These are phyloP conservation scores for Asterionellopsis glacialis DNA, from an alignment of 108 stramenopile genomes.

Conservation along the genomic window DNA sequence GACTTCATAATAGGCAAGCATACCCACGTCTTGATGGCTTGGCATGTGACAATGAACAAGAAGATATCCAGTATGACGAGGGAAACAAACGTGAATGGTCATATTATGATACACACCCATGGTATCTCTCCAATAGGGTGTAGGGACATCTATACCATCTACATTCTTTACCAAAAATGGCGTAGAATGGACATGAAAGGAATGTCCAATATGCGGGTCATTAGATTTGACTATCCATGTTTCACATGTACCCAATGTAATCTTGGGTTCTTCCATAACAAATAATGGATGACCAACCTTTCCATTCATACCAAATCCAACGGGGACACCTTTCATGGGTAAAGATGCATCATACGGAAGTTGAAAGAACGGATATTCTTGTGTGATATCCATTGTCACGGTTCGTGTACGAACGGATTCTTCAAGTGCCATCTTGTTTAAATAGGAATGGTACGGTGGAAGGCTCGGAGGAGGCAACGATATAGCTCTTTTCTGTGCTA, in stretches of 20 bases:
- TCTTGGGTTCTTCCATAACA: background rate
- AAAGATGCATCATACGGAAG: constrained; percentile 1
- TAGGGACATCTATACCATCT: constrained; percentile 8
- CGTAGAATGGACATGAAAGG: constrained; percentile 6
- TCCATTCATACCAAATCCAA: constrained; percentile 3
- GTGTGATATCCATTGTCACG: constrained; percentile 2
- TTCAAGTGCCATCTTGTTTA: background rate
- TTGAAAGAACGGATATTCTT: constrained; percentile 2
- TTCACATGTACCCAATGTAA: constrained; percentile 8
- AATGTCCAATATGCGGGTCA: background rate
- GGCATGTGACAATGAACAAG: constrained; percentile 14
- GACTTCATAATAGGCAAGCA: constrained; percentile 7
- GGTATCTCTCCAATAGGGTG: constrained; percentile 11
- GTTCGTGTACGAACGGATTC: background rate
- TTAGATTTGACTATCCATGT: background rate
- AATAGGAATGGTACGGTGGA: background rate
- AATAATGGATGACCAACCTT: background rate
- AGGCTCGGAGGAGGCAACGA: background rate
- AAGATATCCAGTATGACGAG: background rate
- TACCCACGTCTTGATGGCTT: constrained; percentile 6
- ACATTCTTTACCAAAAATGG: constrained; percentile 4
- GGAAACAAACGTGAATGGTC: background rate
- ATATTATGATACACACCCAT: constrained; percentile 1
- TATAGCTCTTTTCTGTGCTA: background rate
- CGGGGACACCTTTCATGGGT: background rate